These are phyloP conservation scores for Myochromella boudieri DNA, from an alignment of 768 basidiomycete species.

Conservation along the genomic window DNA sequence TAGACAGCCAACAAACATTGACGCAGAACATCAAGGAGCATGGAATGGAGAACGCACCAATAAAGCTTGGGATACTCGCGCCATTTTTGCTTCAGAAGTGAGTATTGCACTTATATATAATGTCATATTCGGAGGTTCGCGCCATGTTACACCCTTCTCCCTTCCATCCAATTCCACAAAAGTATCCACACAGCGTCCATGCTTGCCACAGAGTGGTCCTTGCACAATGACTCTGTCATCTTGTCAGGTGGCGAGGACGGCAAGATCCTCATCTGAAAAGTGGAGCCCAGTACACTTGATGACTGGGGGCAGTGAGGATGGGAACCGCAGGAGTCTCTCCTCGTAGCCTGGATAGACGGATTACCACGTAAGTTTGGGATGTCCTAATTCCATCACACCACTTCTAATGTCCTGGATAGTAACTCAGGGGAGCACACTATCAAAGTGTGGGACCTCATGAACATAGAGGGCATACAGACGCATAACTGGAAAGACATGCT, in stretches of 20 bases:
- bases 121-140: too few relatives aligned
- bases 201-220: conserved; percentile 96
- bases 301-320: conserved; percentile 85
- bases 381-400: conserved; percentile 91
- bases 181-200: conserved; percentile 80
- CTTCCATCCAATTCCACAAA: conserved; percentile 60
- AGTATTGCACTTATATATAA: too few relatives aligned
- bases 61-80: too few relatives aligned
- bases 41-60: too few relatives aligned
- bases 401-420: conserved; percentile 80
- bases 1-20: conserved; percentile 78
- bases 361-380: conserved; percentile 91
- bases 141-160: too few relatives aligned
- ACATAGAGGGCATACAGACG: conserved; percentile 60
- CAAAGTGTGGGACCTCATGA: conserved; percentile 89
- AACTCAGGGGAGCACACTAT: conserved; percentile 82
- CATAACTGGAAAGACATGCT: conserved; percentile 82
- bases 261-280: conserved; percentile 89
- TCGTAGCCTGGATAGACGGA: conserved; percentile 76
- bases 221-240: conserved; percentile 87
- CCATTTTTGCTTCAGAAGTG: too few relatives aligned
- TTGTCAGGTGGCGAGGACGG: conserved; percentile 95
- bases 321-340: conserved; percentile 81
- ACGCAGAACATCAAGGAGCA: too few relatives aligned
- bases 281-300: conserved; percentile 65